Percentiles rank a stretch among this genome's conserved stretches.
These are phyloP conservation scores for Plectosphaerella plurivora DNA, from an alignment of 2,329 filamentous ascomycete species.

Conservation along the genomic window DNA sequence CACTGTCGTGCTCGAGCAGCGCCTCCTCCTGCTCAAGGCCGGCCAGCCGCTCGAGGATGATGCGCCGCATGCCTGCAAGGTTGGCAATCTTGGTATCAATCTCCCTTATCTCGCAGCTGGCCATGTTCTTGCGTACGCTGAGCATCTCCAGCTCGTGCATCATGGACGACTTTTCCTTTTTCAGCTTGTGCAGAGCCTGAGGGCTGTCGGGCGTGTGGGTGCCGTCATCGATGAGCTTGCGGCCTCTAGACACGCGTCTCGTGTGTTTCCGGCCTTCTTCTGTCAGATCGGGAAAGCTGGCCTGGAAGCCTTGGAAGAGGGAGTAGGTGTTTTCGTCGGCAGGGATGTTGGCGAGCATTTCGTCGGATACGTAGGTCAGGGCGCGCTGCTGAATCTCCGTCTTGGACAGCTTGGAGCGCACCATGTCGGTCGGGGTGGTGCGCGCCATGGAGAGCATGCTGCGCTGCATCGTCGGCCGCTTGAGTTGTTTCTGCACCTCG, in stretches of 20 bases:
- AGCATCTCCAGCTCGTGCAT: conserved; percentile 88
- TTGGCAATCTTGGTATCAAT: conserved; percentile 97
- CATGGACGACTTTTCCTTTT: conserved; percentile 74
- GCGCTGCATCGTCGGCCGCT: conserved; percentile 77
- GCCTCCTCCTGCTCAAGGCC: conserved; percentile 86
- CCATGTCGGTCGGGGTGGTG: conserved; percentile 88
- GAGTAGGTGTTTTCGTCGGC: conserved; percentile 84
- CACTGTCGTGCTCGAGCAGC: conserved; percentile 82
- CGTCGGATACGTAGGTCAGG: conserved; percentile 81
- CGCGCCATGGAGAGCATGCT: conserved; percentile 88
- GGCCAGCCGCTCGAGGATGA: conserved; percentile 83
- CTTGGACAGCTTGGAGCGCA: conserved; percentile 82
- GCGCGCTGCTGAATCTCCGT: conserved; percentile 93
- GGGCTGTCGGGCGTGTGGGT: conserved; percentile 51
- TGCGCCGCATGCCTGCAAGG: conserved; percentile 85
- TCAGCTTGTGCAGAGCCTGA: conserved; percentile 67
- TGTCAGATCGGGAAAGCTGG: conserved; percentile 68
- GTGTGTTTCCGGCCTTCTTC: conserved; percentile 69
- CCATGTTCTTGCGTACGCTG: conserved; percentile 93
- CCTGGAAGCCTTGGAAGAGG: conserved; percentile 94
- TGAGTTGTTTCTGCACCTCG: conserved; percentile 84
- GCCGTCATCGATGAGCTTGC: conserved; percentile 69
- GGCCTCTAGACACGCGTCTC: conserved; percentile 66
- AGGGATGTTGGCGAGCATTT: conserved; percentile 83
- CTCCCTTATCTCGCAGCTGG: conserved; percentile 89